Conservation (phyloP, 345 rosid genomes). For the Adansonia digitata region DNA sequence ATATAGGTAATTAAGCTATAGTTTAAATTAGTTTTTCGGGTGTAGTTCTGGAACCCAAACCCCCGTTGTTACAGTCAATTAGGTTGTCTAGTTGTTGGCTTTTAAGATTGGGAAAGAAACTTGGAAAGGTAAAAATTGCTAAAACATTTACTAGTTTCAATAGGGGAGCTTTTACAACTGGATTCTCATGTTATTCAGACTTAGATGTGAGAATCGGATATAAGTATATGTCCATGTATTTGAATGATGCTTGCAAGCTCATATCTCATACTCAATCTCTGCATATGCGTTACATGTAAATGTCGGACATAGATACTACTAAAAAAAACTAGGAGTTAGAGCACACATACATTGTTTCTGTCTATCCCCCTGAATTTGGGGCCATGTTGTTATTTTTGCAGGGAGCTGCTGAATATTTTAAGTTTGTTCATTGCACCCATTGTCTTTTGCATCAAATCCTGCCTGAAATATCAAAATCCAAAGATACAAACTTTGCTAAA, state of each 20-base stretch:
- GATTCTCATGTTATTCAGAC: no score
- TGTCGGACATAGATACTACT: no score
- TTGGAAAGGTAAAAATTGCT: not conserved
- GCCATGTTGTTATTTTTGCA: not conserved
- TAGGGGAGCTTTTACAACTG: not conserved
- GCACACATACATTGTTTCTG: no score
- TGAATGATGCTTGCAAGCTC: no score
- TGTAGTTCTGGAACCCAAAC: not conserved
- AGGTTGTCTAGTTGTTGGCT: not conserved
- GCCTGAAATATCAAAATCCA: not conserved
- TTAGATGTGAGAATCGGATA: no score
- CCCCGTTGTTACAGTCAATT: not conserved
- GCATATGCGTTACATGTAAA: no score
- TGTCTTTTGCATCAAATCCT: not conserved
- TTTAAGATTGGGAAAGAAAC: not conserved
- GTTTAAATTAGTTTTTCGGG: not conserved
- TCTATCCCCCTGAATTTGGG: not conserved
- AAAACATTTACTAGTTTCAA: not conserved
- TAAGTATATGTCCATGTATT: no score
- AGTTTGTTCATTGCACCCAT: not conserved
- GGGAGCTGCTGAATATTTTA: not conserved
- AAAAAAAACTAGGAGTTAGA: no score
- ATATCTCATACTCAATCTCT: no score
- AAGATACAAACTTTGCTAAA: not conserved
- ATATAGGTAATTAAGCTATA: not conserved